These are phyloP conservation scores for Tylopilus sp. DNA, from an alignment of 1,284 basidiomycete genomes.

Conservation along the genomic window DNA sequence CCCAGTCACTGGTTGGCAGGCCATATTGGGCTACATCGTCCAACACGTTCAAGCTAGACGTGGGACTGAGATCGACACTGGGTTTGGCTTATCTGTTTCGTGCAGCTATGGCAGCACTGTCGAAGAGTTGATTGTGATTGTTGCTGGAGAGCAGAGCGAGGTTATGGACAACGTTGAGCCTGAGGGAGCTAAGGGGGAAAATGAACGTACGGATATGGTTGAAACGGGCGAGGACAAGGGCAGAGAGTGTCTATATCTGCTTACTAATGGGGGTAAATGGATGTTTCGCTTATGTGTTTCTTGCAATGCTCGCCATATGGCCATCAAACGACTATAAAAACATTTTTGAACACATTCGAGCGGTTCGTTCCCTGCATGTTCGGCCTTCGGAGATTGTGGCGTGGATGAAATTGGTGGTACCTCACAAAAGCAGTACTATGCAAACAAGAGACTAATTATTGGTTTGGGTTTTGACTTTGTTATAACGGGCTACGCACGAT, in stretches of 20 bases:
- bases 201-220: not conserved
- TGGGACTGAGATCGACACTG: not conserved
- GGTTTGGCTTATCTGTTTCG: not conserved
- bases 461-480: too few species aligned
- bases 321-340: too few species aligned
- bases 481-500: too few species aligned
- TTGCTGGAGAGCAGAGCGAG: not conserved
- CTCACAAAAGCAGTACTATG: too few species aligned
- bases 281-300: too few species aligned
- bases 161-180: not conserved
- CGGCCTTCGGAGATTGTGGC: too few species aligned
- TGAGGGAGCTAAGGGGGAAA: not conserved
- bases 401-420: too few species aligned
- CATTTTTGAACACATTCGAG: too few species aligned
- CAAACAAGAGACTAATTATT: too few species aligned
- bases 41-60: not conserved
- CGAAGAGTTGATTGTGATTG: not conserved
- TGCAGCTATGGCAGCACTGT: not conserved
- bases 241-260: not conserved
- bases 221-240: not conserved
- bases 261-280: too few species aligned
- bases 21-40: not conserved
- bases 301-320: too few species aligned
- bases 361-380: too few species aligned
- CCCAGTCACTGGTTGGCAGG: not conserved